These are phyloP conservation scores for Marasmius tenuissimus DNA, from an alignment of 1,284 basidiomycete species.

Conservation along the genomic window DNA sequence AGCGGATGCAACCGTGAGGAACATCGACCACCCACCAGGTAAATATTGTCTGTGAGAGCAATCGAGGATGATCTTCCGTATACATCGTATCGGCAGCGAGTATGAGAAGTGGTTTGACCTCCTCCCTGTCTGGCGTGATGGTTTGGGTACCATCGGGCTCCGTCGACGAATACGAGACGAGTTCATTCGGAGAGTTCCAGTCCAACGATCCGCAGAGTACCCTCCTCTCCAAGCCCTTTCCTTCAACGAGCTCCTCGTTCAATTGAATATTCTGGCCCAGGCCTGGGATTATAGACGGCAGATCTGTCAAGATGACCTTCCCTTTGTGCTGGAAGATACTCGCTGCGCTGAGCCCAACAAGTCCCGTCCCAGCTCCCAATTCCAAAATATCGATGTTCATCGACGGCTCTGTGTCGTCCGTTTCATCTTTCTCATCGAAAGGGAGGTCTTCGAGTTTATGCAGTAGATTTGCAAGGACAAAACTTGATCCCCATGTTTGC, in stretches of 20 bases:
- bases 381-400: background rate
- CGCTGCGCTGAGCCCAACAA: background rate
- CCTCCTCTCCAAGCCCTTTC: background rate
- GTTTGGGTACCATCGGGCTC: background rate
- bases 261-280: background rate
- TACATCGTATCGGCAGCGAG: slow-evolving; percentile 2
- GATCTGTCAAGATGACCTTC: background rate
- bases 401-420: background rate
- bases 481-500: background rate
- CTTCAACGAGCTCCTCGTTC: background rate
- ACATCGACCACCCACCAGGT: background rate
- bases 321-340: background rate
- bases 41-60: slow-evolving; percentile 1
- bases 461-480: background rate
- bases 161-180: background rate
- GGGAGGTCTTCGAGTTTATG: background rate
- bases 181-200: background rate
- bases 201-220: background rate
- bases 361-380: background rate
- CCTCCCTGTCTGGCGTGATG: background rate
- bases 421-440: background rate
- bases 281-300: background rate
- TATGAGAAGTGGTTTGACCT: background rate
- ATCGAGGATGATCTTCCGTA: slow-evolving; percentile 1
- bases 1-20: background rate